Conservation (phyloP, 129 eudicot species). For the Logfia minima region DNA sequence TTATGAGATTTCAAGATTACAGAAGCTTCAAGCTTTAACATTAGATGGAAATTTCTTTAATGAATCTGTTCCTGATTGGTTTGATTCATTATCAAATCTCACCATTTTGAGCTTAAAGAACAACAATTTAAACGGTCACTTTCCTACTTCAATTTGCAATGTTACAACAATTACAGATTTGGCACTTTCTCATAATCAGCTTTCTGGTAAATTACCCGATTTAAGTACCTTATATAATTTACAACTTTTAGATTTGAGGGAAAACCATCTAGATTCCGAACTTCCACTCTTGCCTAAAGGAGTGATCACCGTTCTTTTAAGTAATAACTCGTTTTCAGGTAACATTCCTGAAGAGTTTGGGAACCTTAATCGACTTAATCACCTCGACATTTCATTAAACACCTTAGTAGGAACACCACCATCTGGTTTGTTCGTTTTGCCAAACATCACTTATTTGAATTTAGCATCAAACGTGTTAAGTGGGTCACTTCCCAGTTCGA, state of each 20-base stretch:
- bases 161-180: slow-evolving; percentile 48
- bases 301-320: slow-evolving; percentile 58
- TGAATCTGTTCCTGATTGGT: slow-evolving; percentile 70
- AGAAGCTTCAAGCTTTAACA: slow-evolving; percentile 55
- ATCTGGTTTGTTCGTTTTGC: slow-evolving; percentile 49
- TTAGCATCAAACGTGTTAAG: slow-evolving; percentile 63
- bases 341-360: slow-evolving; percentile 49
- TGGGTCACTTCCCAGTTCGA: slow-evolving; percentile 59
- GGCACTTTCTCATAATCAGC: slow-evolving; percentile 55
- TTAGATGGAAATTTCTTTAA: slow-evolving; percentile 77
- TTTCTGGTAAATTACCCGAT: slow-evolving; percentile 75
- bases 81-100: slow-evolving; percentile 61
- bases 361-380: slow-evolving; percentile 53
- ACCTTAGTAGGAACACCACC: slow-evolving; percentile 56
- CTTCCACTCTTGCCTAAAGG: slow-evolving; percentile 63
- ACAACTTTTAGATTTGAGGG: slow-evolving; percentile 72
- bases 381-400: slow-evolving; percentile 75
- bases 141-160: slow-evolving; percentile 61
- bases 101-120: slow-evolving; percentile 72
- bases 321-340: slow-evolving; percentile 68
- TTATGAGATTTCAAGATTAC: slow-evolving; percentile 53
- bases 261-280: slow-evolving; percentile 56
- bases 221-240: slow-evolving; percentile 50
- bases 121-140: slow-evolving; percentile 66
- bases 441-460: slow-evolving; percentile 69